A percentile compares a stretch with the other conserved stretches of the same genome.
These are phyloP conservation scores for Mortierella sp. DNA, from an alignment of 371 early-diverging fungal species.

Conservation along the genomic window DNA sequence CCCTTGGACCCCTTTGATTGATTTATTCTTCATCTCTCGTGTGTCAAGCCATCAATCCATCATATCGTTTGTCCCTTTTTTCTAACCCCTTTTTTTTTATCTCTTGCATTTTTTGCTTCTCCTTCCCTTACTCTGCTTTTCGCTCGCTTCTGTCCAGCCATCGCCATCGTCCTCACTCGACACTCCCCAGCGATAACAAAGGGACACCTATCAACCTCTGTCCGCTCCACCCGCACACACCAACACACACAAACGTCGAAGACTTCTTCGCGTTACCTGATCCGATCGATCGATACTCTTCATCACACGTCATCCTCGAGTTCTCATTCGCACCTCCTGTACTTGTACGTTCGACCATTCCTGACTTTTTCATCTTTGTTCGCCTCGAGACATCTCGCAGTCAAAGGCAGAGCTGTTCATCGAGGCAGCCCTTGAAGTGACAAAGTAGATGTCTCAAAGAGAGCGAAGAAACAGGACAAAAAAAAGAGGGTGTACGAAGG, in stretches of 20 bases:
- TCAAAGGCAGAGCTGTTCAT: background rate
- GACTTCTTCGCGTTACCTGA: background rate
- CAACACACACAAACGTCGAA: background rate
- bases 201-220: background rate
- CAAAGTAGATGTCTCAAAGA: background rate
- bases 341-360: background rate
- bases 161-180: background rate
- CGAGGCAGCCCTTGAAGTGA: background rate
- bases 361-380: background rate
- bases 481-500: background rate
- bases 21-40: background rate
- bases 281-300: background rate
- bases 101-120: background rate
- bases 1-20: background rate
- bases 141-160: background rate
- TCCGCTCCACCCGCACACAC: background rate
- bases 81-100: background rate
- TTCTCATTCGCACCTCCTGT: background rate
- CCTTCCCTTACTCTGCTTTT: background rate
- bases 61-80: background rate
- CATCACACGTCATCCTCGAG: background rate
- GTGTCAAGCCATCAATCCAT: background rate
- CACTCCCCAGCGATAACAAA: background rate
- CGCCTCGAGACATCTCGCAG: background rate
- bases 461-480: background rate